These are phyloP conservation scores for Zasmidium cellare DNA, from an alignment of 2,329 filamentous ascomycete species.

Conservation along the genomic window DNA sequence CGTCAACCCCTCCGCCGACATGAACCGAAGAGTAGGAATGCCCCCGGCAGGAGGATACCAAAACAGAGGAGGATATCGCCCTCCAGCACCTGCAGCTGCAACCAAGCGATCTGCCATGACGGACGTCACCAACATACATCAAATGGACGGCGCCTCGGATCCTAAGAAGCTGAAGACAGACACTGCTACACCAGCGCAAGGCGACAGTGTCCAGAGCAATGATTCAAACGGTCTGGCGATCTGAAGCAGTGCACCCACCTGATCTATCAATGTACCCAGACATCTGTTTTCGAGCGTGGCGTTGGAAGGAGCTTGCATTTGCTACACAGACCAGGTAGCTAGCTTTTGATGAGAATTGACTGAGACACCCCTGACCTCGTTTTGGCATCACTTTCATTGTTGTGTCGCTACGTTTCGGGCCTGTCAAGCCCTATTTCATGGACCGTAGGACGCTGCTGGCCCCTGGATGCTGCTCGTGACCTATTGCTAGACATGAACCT, in stretches of 20 bases:
- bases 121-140: slow-evolving; percentile 48
- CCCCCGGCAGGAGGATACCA: slow-evolving; percentile 39
- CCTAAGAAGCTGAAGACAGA: slow-evolving; percentile 44
- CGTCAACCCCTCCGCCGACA: slow-evolving; percentile 50
- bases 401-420: too few relatives aligned
- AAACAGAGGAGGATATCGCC: slow-evolving; percentile 48
- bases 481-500: too few relatives aligned
- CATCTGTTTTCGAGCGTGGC: slow-evolving; percentile 13
- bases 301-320: slow-evolving; percentile 9
- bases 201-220: slow-evolving; percentile 1
- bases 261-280: background rate
- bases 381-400: too few relatives aligned
- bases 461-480: too few relatives aligned
- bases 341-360: background rate
- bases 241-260: background rate
- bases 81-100: slow-evolving; percentile 35
- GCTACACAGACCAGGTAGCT: slow-evolving; percentile 7
- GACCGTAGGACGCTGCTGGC: too few relatives aligned
- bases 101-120: slow-evolving; percentile 40
- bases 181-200: background rate
- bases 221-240: background rate
- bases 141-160: slow-evolving; percentile 38
- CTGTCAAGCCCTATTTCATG: too few relatives aligned
- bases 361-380: too few relatives aligned
- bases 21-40: slow-evolving; percentile 51